Conservation (phyloP, 805 yeast genomes). For the Pachysolen tannophilus region DNA sequence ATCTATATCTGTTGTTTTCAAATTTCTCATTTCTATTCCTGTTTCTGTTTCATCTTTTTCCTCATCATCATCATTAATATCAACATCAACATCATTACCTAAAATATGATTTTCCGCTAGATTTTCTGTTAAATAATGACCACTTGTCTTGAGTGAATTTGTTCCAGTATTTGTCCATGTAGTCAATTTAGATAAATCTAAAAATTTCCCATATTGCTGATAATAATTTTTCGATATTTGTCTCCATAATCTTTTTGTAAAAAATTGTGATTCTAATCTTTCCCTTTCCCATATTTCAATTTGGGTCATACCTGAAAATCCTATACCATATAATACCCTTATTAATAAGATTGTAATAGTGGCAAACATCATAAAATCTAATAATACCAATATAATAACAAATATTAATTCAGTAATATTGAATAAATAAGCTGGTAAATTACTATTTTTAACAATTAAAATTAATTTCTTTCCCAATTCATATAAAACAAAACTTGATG, state of each 20-base stretch:
- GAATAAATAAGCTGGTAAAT: constrained; percentile 50
- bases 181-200: constrained; percentile 33
- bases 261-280: constrained; percentile 60
- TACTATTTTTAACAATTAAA: constrained; percentile 37
- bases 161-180: constrained; percentile 36
- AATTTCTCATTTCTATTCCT: constrained; percentile 6
- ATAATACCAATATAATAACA: constrained; percentile 44
- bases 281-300: constrained; percentile 93
- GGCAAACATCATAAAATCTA: constrained; percentile 50
- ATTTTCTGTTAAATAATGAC: constrained; percentile 8
- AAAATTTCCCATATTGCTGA: constrained; percentile 25
- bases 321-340: constrained; percentile 50
- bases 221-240: constrained; percentile 37
- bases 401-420: constrained; percentile 44
- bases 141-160: constrained; percentile 14
- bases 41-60: constrained; percentile 13
- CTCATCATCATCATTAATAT: constrained; percentile 7
- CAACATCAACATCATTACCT: too few relatives aligned
- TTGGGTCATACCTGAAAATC: constrained; percentile 68
- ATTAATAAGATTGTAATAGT: constrained; percentile 52
- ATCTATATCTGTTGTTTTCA: constrained; percentile 1
- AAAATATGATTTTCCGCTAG: constrained; percentile 4
- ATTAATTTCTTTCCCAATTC: constrained; percentile 32
- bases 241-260: constrained; percentile 45
- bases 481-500: constrained; percentile 38